Percentiles rank a stretch among this genome's conserved stretches.
Conservation (phyloP, 805 yeast species). For the Nakazawaea molendinolei region DNA sequence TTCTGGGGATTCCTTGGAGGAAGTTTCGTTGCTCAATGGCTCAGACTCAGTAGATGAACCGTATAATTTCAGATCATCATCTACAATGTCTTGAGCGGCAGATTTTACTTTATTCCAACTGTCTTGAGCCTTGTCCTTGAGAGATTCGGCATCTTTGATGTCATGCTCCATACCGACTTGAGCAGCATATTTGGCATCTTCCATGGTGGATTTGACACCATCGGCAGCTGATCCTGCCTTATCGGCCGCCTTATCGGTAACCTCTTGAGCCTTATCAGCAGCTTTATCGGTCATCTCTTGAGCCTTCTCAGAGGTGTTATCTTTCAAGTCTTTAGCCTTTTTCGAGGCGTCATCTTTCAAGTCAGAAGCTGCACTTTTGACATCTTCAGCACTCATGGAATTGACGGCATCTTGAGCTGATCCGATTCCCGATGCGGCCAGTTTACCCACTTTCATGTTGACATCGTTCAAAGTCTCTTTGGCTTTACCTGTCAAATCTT, state of each 20-base stretch:
- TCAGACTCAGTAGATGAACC: slow-evolving; percentile 6
- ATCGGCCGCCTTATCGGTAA: background rate
- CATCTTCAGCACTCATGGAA: background rate
- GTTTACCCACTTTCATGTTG: slow-evolving; percentile 29
- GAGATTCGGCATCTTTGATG: background rate
- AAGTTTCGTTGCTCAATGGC: background rate
- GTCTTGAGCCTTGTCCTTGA: slow-evolving; percentile 1
- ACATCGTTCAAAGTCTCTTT: slow-evolving; percentile 17
- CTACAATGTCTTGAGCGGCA: slow-evolving; percentile 10
- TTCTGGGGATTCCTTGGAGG: slow-evolving; percentile 15
- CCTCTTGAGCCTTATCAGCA: too few species aligned
- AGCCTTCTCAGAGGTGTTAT: background rate
- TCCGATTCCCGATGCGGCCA: slow-evolving; percentile 32
- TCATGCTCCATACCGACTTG: too few species aligned
- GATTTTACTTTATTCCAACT: background rate
- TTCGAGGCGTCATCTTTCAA: background rate
- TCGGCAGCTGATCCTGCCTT: slow-evolving; percentile 1
- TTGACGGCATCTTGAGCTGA: slow-evolving; percentile 22
- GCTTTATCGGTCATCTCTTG: background rate
- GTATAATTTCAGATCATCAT: slow-evolving; percentile 6
- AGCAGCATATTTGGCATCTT: slow-evolving; percentile 5
- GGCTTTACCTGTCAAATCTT: slow-evolving; percentile 12
- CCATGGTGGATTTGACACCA: background rate
- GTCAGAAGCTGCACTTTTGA: background rate
- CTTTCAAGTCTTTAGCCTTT: background rate